Evolutionary conservation across 2,329 filamentous ascomycete species (phyloP).

Genomic region (Bertia moriformis): DNA sequence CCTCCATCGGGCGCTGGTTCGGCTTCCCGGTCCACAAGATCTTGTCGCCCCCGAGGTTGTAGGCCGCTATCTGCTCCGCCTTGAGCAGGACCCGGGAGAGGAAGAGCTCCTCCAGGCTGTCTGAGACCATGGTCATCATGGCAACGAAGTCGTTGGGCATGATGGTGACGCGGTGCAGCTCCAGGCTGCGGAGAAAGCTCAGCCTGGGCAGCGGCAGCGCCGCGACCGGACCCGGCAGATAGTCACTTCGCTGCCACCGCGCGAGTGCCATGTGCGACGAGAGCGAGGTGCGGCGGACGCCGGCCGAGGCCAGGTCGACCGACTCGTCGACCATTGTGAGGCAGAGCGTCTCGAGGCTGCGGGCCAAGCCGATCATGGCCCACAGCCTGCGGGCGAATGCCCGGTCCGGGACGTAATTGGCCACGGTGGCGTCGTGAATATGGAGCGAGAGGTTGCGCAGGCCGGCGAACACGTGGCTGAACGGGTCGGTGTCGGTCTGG

Average conservation of each 20-base stretch:
- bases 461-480: no score
- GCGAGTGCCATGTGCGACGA: no score
- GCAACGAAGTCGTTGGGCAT: conserved; percentile 17
- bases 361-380: conserved; percentile 30
- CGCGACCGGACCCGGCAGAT: neutral
- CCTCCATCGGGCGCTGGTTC: conserved; percentile 19
- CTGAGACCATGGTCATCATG: conserved; percentile 17
- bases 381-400: conserved; percentile 19
- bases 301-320: neutral
- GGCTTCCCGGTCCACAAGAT: conserved; percentile 29
- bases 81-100: conserved; percentile 29
- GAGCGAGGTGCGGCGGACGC: neutral
- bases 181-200: conserved; percentile 19
- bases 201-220: neutral
- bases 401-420: neutral
- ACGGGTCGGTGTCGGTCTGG: neutral
- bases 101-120: conserved; percentile 26
- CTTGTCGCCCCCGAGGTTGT: conserved; percentile 15
- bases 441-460: neutral
- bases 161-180: conserved; percentile 26
- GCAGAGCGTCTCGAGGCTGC: conserved; percentile 27
- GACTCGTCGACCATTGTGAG: conserved; percentile 14
- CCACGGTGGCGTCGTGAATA: neutral
- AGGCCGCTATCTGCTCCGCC: conserved; percentile 7
- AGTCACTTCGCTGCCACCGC: neutral